phyloP scores from a whole-genome alignment of 257 asterid species.

The Solanum clarkiae region DNA sequence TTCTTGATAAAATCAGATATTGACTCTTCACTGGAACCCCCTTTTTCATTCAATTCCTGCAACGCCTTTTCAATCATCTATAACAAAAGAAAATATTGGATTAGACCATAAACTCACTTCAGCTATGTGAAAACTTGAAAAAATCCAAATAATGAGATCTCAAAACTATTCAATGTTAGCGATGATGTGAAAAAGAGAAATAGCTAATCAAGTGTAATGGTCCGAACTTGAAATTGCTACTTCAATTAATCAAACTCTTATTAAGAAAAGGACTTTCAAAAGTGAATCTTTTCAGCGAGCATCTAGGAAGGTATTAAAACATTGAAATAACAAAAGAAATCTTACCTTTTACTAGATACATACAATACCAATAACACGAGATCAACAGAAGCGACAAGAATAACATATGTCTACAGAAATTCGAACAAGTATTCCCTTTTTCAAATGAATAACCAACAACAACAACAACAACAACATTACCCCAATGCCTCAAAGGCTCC shows the following conservation, averaged over 20 bases:
- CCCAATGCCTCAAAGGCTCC: too few relatives aligned
- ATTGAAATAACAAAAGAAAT: not conserved
- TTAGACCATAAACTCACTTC: not conserved
- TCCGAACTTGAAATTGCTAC: not conserved
- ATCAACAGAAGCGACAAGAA: not conserved
- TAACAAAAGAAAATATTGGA: not conserved
- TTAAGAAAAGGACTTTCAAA: not conserved
- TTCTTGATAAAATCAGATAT: conserved; percentile 32
- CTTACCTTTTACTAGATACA: not conserved
- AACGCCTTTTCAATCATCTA: conserved; percentile 65
- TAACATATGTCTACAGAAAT: not conserved
- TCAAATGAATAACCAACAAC: too few relatives aligned
- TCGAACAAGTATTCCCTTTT: not conserved
- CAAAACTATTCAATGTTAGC: not conserved
- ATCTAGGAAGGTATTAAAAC: not conserved
- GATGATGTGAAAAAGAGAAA: not conserved
- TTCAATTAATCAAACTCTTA: not conserved
- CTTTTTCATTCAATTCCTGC: conserved; percentile 24
- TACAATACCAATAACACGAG: not conserved
- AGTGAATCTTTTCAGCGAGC: too few relatives aligned
- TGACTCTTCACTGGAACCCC: conserved; percentile 38
- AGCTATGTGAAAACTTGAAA: not conserved
- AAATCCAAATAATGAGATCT: not conserved
- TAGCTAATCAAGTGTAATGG: not conserved
- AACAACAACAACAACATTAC: too few relatives aligned